Conservation (phyloP, 2,329 filamentous ascomycete genomes). For the Xylaria digitata region DNA sequence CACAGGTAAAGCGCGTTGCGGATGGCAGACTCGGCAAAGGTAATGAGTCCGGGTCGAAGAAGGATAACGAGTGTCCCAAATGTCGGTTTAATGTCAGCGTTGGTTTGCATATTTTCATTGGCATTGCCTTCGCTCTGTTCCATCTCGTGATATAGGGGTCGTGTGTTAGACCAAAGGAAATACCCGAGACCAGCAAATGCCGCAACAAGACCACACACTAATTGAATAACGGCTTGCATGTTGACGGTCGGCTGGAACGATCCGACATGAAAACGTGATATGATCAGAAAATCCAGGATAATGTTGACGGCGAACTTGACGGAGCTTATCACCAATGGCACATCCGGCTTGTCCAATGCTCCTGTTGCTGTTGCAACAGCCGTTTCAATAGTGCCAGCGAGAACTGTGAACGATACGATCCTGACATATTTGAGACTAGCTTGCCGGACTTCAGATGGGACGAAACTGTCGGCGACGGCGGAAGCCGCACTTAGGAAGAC, state of each 20-base stretch:
- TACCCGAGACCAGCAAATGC: conserved; percentile 68
- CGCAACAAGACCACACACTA: conserved; percentile 69
- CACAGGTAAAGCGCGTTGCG: conserved; percentile 78
- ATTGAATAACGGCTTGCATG: conserved; percentile 71
- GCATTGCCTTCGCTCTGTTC: conserved; percentile 5
- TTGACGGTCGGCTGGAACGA: conserved; percentile 67
- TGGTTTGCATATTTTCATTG: conserved; percentile 31
- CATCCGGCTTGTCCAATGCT: conserved; percentile 75
- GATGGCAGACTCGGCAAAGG: conserved; percentile 72
- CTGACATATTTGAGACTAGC: conserved; percentile 72
- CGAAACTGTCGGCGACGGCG: conserved; percentile 69
- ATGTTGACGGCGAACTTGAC: conserved; percentile 75
- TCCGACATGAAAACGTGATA: conserved; percentile 73
- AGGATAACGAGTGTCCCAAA: conserved; percentile 62
- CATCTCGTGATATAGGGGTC: conserved; percentile 35
- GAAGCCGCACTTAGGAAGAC: conserved; percentile 66
- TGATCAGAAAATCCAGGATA: conserved; percentile 71
- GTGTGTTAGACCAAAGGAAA: conserved; percentile 62
- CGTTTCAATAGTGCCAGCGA: conserved; percentile 71
- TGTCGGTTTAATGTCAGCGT: conserved; percentile 50
- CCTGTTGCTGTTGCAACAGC: conserved; percentile 71
- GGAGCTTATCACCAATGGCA: conserved; percentile 73
- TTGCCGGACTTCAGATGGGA: conserved; percentile 67
- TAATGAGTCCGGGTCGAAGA: conserved; percentile 66
- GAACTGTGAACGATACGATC: conserved; percentile 70